These are phyloP conservation scores for Verruconis gallopava DNA, from an alignment of 2,329 filamentous ascomycete genomes.

Conservation along the genomic window DNA sequence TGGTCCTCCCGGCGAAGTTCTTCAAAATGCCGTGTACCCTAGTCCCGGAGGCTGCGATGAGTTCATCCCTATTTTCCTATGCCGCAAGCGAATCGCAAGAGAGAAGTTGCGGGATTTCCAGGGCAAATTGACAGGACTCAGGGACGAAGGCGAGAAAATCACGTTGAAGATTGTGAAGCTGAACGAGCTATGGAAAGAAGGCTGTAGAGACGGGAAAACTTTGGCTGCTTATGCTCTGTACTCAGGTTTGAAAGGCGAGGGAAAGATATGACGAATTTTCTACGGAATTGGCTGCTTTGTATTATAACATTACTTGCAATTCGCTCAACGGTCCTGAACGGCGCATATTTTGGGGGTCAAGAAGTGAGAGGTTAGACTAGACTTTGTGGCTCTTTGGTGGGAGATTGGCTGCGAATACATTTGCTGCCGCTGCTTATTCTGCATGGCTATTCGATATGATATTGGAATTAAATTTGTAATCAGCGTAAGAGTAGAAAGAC, in stretches of 20 bases:
- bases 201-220: slow-evolving; percentile 42
- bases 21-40: slow-evolving; percentile 41
- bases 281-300: background rate
- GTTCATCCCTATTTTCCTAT: slow-evolving; percentile 44
- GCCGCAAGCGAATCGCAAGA: slow-evolving; percentile 38
- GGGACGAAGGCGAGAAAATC: slow-evolving; percentile 45
- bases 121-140: slow-evolving; percentile 41
- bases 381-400: too few species aligned
- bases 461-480: too few species aligned
- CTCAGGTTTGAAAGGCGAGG: slow-evolving; percentile 35
- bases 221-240: slow-evolving; percentile 44
- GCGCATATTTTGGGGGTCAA: too few species aligned
- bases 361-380: too few species aligned
- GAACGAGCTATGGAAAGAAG: slow-evolving; percentile 40
- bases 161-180: slow-evolving; percentile 42
- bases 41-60: slow-evolving; percentile 45
- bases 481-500: too few species aligned
- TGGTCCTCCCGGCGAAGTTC: slow-evolving; percentile 18
- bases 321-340: too few species aligned
- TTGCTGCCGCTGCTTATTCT: too few species aligned
- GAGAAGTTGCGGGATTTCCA: slow-evolving; percentile 36
- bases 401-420: too few species aligned
- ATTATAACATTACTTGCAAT: too few species aligned
- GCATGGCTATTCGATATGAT: too few species aligned
- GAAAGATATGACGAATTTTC: slow-evolving; percentile 21